These are phyloP conservation scores for Saccharomycopsis sp. DNA, from an alignment of 805 yeast genomes.

Conservation along the genomic window DNA sequence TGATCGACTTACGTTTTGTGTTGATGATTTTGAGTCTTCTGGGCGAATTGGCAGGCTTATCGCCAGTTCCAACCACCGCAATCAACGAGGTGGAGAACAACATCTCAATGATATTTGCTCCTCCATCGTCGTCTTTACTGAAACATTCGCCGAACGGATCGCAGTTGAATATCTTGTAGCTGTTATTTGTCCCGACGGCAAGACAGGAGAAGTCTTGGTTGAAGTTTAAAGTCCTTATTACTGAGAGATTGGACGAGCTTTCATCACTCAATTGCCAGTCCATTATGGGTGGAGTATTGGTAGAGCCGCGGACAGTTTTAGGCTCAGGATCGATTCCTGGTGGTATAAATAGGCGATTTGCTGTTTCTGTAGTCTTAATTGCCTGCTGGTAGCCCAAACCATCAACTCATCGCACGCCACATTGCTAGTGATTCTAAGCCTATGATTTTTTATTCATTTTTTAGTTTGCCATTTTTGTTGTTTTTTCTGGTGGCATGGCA, in stretches of 20 bases:
- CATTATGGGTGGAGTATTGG: too few species aligned
- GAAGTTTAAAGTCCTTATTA: constrained; percentile 53
- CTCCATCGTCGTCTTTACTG: constrained; percentile 37
- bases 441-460: too few species aligned
- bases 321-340: too few species aligned
- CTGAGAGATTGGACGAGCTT: not conserved
- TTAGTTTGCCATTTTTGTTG: not conserved
- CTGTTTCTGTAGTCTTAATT: too few species aligned
- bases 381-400: not conserved
- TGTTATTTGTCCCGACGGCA: constrained; percentile 60
- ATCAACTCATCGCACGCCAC: not conserved
- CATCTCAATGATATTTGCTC: constrained; percentile 73
- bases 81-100: constrained; percentile 80
- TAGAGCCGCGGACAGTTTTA: too few species aligned
- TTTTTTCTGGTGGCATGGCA: too few species aligned
- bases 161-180: constrained; percentile 76
- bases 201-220: constrained; percentile 88
- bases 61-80: constrained; percentile 77
- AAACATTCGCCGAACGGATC: constrained; percentile 79
- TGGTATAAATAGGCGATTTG: too few species aligned
- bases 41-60: constrained; percentile 50
- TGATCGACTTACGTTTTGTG: constrained; percentile 60
- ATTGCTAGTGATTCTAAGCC: not conserved
- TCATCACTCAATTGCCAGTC: constrained; percentile 3
- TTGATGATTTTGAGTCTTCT: constrained; percentile 60